Percentiles rank a stretch among this genome's conserved stretches.
Evolutionary conservation across 1,284 basidiomycete genomes (phyloP).

Genomic region (Vanrija sp.): DNA sequence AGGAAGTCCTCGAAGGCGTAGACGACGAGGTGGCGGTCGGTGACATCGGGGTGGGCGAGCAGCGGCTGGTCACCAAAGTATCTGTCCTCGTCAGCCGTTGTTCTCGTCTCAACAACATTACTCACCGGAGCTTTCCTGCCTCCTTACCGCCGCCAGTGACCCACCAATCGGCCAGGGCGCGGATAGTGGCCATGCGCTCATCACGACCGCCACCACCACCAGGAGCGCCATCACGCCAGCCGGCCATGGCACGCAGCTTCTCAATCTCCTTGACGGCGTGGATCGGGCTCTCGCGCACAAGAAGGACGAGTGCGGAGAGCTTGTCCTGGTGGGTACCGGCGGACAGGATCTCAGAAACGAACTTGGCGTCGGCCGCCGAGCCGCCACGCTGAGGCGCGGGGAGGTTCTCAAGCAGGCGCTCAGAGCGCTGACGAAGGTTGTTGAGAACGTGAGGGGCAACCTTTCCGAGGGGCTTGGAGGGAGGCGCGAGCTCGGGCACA

Average conservation of each 20-base stretch:
- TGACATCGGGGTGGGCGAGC: constrained; percentile 58
- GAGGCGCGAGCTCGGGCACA: constrained; percentile 26
- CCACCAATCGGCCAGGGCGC: constrained; percentile 97
- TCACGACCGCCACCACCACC: constrained; percentile 57
- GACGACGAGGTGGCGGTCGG: constrained; percentile 69
- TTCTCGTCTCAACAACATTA: constrained; percentile 2
- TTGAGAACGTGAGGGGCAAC: constrained; percentile 20
- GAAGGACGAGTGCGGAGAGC: constrained; percentile 83
- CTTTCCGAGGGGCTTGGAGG: constrained; percentile 19
- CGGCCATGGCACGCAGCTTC: constrained; percentile 69
- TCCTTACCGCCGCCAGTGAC: constrained; percentile 76
- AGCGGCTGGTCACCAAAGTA: constrained; percentile 92
- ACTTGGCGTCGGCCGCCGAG: constrained; percentile 65
- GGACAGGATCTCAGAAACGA: constrained; percentile 76
- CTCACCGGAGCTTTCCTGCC: constrained; percentile 70
- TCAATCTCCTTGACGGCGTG: constrained; percentile 83
- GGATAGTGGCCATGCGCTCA: constrained; percentile 81
- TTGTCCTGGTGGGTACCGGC: constrained; percentile 90
- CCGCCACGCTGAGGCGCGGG: constrained; percentile 34
- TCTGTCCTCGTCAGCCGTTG: constrained; percentile 48
- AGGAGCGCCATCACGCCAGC: constrained; percentile 58
- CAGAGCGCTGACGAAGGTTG: constrained; percentile 29
- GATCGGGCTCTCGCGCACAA: constrained; percentile 84
- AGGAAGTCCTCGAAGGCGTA: constrained; percentile 97
- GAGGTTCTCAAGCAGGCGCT: constrained; percentile 31